phyloP scores from a whole-genome alignment of 2,329 filamentous ascomycete species.

The Aureobasidium sp. region DNA sequence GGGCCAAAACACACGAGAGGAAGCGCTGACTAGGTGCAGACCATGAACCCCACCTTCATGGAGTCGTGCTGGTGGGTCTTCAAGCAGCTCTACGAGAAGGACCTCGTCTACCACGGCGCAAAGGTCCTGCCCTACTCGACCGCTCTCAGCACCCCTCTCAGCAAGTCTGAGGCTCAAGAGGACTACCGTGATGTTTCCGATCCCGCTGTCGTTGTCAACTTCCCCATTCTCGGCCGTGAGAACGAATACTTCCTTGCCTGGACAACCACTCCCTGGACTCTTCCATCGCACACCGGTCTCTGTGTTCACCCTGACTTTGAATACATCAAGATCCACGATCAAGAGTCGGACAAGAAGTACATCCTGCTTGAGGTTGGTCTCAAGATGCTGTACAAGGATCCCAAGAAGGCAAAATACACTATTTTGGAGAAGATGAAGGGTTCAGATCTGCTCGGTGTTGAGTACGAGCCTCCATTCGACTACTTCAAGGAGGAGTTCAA shows the following conservation, averaged over 20 bases:
- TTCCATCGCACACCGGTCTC: slow-evolving; percentile 72
- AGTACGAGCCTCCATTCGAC: slow-evolving; percentile 79
- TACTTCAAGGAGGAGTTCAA: slow-evolving; percentile 89
- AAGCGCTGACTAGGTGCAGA: slow-evolving; percentile 36
- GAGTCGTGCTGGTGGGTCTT: slow-evolving; percentile 96
- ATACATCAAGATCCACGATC: slow-evolving; percentile 79
- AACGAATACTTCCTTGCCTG: slow-evolving; percentile 72
- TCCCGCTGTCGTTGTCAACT: slow-evolving; percentile 80
- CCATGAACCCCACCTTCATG: slow-evolving; percentile 94
- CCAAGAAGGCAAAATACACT: slow-evolving; percentile 90
- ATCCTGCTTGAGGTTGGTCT: slow-evolving; percentile 77
- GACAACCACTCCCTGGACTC: slow-evolving; percentile 85
- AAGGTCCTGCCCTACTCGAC: slow-evolving; percentile 95
- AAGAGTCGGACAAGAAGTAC: slow-evolving; percentile 74
- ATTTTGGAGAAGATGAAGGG: slow-evolving; percentile 73
- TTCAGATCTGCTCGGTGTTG: slow-evolving; percentile 78
- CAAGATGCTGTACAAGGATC: slow-evolving; percentile 81
- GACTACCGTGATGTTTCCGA: slow-evolving; percentile 93
- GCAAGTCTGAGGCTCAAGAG: slow-evolving; percentile 89
- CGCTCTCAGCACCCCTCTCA: slow-evolving; percentile 78
- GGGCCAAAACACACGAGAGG: not conserved
- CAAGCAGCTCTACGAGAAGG: slow-evolving; percentile 86
- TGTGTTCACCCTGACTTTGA: slow-evolving; percentile 77
- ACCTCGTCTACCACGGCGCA: slow-evolving; percentile 80
- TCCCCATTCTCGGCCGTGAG: slow-evolving; percentile 68